Evolutionary conservation across 805 yeast genomes (phyloP).

Genomic region (Kodamaea sagamina): DNA sequence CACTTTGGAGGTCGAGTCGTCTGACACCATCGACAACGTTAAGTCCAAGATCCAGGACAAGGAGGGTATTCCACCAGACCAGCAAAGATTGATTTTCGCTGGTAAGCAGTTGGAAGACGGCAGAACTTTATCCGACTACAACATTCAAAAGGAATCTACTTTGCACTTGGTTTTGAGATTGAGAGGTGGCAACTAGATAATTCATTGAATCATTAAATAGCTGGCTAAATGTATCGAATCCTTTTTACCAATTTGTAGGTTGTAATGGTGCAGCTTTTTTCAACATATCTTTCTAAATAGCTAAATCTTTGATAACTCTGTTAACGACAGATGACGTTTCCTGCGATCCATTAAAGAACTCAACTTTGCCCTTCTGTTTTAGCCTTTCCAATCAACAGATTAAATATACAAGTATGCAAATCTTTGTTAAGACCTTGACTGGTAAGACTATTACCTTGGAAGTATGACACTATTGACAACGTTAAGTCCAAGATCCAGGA

Average conservation of each 20-base stretch:
- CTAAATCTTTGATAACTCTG: too few species aligned
- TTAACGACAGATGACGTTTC: too few species aligned
- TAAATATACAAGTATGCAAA: conserved; percentile 86
- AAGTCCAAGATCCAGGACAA: conserved; percentile 46
- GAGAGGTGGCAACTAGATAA: conserved; percentile 48
- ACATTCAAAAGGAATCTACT: conserved; percentile 49
- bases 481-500: conserved; percentile 98
- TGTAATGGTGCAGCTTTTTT: too few species aligned
- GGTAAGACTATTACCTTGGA: conserved; percentile 99
- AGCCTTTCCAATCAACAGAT: background rate
- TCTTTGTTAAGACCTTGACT: conserved; percentile 98
- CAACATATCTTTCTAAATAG: too few species aligned
- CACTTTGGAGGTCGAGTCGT: conserved; percentile 95
- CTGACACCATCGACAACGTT: conserved; percentile 96
- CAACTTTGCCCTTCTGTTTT: too few species aligned
- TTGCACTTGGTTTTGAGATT: conserved; percentile 36
- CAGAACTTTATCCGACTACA: conserved; percentile 38
- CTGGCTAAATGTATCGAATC: background rate
- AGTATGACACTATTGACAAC: conserved; percentile 98
- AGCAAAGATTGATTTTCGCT: conserved; percentile 47
- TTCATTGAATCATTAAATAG: conserved; percentile 32
- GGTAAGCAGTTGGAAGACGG: conserved; percentile 50
- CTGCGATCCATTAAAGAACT: too few species aligned
- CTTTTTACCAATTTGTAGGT: too few species aligned
- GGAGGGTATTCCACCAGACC: conserved; percentile 49